phyloP scores from a whole-genome alignment of 257 asterid species.

The Solanum neorickii region DNA sequence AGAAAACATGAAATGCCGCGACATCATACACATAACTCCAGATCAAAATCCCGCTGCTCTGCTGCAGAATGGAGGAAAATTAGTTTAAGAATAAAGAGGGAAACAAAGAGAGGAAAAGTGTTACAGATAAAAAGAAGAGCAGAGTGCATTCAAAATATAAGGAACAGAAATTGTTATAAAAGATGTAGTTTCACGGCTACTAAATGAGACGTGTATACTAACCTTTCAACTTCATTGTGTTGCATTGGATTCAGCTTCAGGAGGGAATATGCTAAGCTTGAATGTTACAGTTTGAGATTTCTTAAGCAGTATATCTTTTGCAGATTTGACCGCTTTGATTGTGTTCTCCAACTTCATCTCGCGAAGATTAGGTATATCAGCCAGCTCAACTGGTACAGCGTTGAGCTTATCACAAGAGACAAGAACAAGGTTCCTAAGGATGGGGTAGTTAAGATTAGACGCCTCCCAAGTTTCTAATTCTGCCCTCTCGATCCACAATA shows the following conservation, averaged over 20 bases:
- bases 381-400: not conserved
- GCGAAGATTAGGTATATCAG: not conserved
- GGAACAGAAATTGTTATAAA: not conserved
- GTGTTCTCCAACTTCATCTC: not conserved
- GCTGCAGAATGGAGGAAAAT: not conserved
- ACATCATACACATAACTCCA: not conserved
- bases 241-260: not conserved
- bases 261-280: not conserved
- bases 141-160: not conserved
- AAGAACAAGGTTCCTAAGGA: not conserved
- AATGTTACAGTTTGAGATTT: not conserved
- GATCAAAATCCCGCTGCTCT: not conserved
- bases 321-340: not conserved
- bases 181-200: not conserved
- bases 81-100: not conserved
- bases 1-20: not conserved
- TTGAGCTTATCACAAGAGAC: not conserved
- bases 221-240: not conserved
- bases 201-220: not conserved
- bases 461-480: not conserved
- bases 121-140: too few relatives aligned
- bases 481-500: not conserved
- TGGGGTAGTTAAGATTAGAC: not conserved
- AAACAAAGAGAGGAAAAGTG: not conserved
- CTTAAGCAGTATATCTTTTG: not conserved